Base-by-base conservation (phyloP, 129 eudicot genomes). In the Kitagawia praeruptora region DNA sequence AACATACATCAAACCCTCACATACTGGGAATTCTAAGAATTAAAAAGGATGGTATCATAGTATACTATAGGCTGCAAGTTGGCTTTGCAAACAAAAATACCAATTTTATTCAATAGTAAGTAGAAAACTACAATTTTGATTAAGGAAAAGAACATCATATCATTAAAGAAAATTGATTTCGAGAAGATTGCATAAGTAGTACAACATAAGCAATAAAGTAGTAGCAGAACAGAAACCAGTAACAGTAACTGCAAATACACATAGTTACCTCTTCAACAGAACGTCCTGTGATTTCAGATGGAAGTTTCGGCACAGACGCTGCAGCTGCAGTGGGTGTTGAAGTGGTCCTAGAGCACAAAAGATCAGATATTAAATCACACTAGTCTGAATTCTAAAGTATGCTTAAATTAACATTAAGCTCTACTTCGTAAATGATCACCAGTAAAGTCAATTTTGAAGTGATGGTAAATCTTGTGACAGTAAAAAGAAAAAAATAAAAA, bases 211-310 rank as follows among this genome's bases (percentile, higher is more conserved):
- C 40, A 66, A 27, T 10, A 63, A 25, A 63, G 18, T 28, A 66
- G 19, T 64, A 25, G 34, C 8, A 28, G 19, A 11, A 66, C 2
- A 66, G 7, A 67, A 67, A 14, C 1, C 1, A n/a, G n/a, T n/a
- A n/a, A n/a, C 9, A 15, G 10, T 31, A 67, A 70, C 8, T 8
- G 13, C 0, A 70, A 37, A 31, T 37, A 70, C 75, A 18, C 75
- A 70, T 39, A 70, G 15, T 16, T 85, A 95, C 98, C 96, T 95
- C 98, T 78, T 95, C 98, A 40, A 95, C 98, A 75, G 98, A 87
- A 82, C 84, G 92, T 76, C 98, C 98, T 77, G 96, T 92, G 70
- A 95, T 92, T 87, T 95, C 98, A 81, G 98, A 95, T 61, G 98
- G 98, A 54, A 95, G 85, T 78, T 92, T 95, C 6, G 96, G 98